Base-by-base conservation (phyloP, 768 basidiomycete genomes). In the Mycena pura region DNA sequence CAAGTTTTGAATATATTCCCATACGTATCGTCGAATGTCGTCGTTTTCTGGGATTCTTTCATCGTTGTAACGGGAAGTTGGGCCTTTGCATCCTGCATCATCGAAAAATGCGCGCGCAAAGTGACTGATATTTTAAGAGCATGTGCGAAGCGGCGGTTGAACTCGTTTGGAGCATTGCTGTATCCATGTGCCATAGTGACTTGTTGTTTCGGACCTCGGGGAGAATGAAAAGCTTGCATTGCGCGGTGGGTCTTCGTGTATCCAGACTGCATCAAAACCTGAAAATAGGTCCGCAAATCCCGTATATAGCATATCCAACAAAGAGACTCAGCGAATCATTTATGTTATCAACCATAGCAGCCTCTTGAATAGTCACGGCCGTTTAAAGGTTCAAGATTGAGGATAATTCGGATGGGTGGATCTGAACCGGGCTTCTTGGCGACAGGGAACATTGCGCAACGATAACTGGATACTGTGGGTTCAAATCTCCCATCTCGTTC, bases 361-460 rank as follows among this genome's bases (percentile, higher is more conserved):
- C 43, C 27, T 75, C 68, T 29, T 60, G 64, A 7, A 77, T 70
- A 1, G 72, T 72, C 0, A 77, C 70, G 1, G 63, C n/a, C 67
- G 57, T 80, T 80, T 1, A 79, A 68, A 0, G 68, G 68, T 58
- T 77, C 70, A 0, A 77, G 63, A 47, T 72, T 71, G 22, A 74
- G 65, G 0, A 81, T 71, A 0, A 79, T 28, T 0, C 74, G 62
- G 0, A 81, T 61, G 0, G 56, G 55, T 7, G 55, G 48, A 24
- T 34, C n/a, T 1, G 69, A 68, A 2, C 69, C 65, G 1, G 72
- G 69, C 36, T 70, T 70, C 62, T 72, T 78, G 5, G 49, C 31
- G 1, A 77, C 72, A 0, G 69, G 36, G 34, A 72, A 74, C 50
- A 69, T 51, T 4, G 68, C 29, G 0, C 57, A 69, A 2, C 68